Evolutionary conservation across 495 filamentous ascomycete genomes (phyloP), one percentile per base, ranked within the genome.

Genomic region (Penicillium bovifimosum): DNA sequence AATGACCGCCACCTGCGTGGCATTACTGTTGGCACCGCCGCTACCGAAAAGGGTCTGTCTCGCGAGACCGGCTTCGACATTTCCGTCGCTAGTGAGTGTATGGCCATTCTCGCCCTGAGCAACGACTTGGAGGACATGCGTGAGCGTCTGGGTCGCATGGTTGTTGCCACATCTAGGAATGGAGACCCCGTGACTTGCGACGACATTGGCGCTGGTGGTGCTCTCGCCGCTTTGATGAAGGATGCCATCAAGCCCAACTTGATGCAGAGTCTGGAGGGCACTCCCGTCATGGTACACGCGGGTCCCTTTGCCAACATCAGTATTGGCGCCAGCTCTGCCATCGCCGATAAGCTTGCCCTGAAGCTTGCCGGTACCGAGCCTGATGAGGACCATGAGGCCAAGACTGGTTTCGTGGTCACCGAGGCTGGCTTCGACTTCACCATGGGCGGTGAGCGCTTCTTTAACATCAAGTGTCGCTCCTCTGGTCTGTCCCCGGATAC

Each of bases 351-450:
- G 69, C 82, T 98, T 60, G 93, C 93, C 9, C 74, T 98, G 59
- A 98, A 98, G 73, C 84, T 98, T 53, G 88, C 90, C 8, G 93
- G 93, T 59, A 96, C 93, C 3, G 93, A 98, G 68, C 82, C 82
- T n/a, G 91, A 96, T 52, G 93, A 98, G 74, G 81, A 93, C 59
- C 82, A 90, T 60, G 75, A 85, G 27, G 76, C 83, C 60, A 95
- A 95, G 76, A 81, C 86, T 11, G 93, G 93, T 7, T 96, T 93
- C 51, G 91, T 96, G n/a, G 85, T 98, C 44, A 98, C 93, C 9
- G 93, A 98, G 70, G 92, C 93, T 40, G 93, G 93, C 8, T 98
- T 98, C 69, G 93, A 98, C 69, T 98, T 98, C 73, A 96, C 93
- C 44, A 98, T 98, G 93, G 93, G 93, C 53, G 93, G 93, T 46